Conservation (phyloP, 2,329 filamentous ascomycete genomes). For the Aureobasidium sp. region DNA sequence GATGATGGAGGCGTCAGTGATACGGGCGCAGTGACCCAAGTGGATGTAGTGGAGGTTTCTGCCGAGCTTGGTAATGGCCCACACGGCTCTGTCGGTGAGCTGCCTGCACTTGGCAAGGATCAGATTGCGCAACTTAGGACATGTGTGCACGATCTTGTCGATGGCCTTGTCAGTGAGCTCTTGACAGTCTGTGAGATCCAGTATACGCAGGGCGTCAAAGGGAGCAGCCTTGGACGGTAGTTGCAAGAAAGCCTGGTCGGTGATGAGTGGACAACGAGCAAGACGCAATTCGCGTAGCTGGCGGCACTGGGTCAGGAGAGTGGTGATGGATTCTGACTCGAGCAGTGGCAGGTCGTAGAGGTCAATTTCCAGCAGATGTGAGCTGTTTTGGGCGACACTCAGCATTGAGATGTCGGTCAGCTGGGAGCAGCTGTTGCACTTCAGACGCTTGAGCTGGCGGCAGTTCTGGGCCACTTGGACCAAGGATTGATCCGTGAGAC, state of each 20-base stretch:
- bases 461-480: slow-evolving; percentile 74
- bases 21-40: slow-evolving; percentile 83
- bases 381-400: slow-evolving; percentile 81
- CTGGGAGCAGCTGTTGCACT: slow-evolving; percentile 87
- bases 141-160: slow-evolving; percentile 76
- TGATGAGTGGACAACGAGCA: slow-evolving; percentile 75
- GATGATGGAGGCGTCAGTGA: slow-evolving; percentile 84
- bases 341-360: slow-evolving; percentile 78
- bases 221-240: slow-evolving; percentile 57
- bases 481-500: slow-evolving; percentile 80
- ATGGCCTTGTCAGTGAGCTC: slow-evolving; percentile 81
- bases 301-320: slow-evolving; percentile 68
- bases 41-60: slow-evolving; percentile 98
- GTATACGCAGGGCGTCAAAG: slow-evolving; percentile 84
- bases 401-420: slow-evolving; percentile 74
- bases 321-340: slow-evolving; percentile 75
- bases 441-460: slow-evolving; percentile 83
- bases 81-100: slow-evolving; percentile 82
- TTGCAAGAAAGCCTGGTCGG: slow-evolving; percentile 78
- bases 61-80: slow-evolving; percentile 78
- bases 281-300: slow-evolving; percentile 87
- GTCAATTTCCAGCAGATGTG: slow-evolving; percentile 93
- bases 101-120: slow-evolving; percentile 91
- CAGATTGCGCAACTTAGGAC: slow-evolving; percentile 82
- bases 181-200: slow-evolving; percentile 85